Base-by-base conservation (phyloP, 805 yeast genomes). In the Lipomyces anomalus region DNA sequence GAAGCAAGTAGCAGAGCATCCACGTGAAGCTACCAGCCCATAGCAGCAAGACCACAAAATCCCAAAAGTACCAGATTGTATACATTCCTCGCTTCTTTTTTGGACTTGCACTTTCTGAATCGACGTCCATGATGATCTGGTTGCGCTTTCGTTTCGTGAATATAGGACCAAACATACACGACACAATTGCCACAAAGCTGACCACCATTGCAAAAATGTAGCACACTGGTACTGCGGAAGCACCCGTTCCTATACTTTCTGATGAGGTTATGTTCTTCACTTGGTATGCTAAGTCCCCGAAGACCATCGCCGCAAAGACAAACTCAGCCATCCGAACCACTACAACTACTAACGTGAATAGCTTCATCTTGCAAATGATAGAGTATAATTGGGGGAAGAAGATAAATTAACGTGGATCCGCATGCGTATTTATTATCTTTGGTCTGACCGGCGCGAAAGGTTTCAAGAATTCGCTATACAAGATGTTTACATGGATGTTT, bases 241-340 rank as follows among this genome's bases (percentile, higher is more conserved):
- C 9, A 26, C 18, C n/a, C 5, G 16, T 13, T 32, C 21, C 21
- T 7, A 7, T 7, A 18, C 37, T 9, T 11, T 9, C 11, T 34
- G 23, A 7, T 7, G 17, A n/a, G 11, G 22, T 37, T 6, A 26
- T 33, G 18, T 18, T 13, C 6, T 44, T 37, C n/a, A 42, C 24
- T 20, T 48, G 38, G 36, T 49, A 47, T 22, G 44, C 23, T n/a
- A 46, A 7, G 32, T 41, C 47, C 4, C 52, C 53, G 7, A 48
- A 35, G 20, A 42, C 43, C 16, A 42, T 42, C 16, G 28, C 42
- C 18, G 38, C 35, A 23, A 38, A 28, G 3, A 40, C 36, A 17
- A 48, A 30, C 34, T 48, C 44, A 4, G 36, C 38, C 18, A 38
- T 23, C 7, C 47, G 49, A 21, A 48, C 39, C 17, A 32, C n/a